phyloP scores from a whole-genome alignment of 768 basidiomycete genomes.

The Agrocybe pediades region DNA sequence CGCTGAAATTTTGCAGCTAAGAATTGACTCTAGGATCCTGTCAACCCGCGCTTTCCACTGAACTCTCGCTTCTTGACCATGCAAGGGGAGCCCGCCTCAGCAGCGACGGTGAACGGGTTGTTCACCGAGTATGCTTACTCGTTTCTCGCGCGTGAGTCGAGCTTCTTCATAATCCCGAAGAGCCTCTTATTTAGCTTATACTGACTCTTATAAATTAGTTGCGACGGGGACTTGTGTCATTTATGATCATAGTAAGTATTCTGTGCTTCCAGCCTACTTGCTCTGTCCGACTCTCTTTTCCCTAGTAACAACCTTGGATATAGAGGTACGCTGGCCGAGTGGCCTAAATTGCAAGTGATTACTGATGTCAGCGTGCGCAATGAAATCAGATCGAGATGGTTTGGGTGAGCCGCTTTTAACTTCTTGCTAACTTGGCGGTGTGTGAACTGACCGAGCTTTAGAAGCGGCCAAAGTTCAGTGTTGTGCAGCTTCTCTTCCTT shows the following conservation, averaged over 20 bases:
- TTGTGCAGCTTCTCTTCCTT: neutral
- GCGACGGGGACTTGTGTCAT: conserved; percentile 46
- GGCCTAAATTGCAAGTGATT: neutral
- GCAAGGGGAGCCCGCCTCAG: too few relatives aligned
- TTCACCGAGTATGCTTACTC: too few relatives aligned
- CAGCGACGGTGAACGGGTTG: too few relatives aligned
- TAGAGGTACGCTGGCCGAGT: neutral
- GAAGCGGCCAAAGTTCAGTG: neutral
- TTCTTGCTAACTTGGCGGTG: too few relatives aligned
- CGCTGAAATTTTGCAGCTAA: too few relatives aligned
- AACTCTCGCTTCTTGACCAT: too few relatives aligned
- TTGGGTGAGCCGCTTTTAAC: neutral
- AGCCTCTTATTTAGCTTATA: too few relatives aligned
- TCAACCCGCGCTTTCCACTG: too few relatives aligned
- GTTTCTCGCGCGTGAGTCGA: neutral
- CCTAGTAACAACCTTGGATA: neutral
- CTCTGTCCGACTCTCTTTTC: neutral
- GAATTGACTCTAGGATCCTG: too few relatives aligned
- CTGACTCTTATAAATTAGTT: neutral
- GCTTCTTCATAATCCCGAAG: too few relatives aligned
- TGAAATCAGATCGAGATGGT: neutral
- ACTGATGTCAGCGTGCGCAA: neutral
- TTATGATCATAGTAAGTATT: conserved; percentile 8
- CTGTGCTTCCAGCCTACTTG: neutral
- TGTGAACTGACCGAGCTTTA: neutral